A percentile compares a stretch with the other conserved stretches of the same genome.
These are phyloP conservation scores for Talaromyces funiculosus DNA, from an alignment of 2,329 filamentous ascomycete genomes.

Conservation along the genomic window DNA sequence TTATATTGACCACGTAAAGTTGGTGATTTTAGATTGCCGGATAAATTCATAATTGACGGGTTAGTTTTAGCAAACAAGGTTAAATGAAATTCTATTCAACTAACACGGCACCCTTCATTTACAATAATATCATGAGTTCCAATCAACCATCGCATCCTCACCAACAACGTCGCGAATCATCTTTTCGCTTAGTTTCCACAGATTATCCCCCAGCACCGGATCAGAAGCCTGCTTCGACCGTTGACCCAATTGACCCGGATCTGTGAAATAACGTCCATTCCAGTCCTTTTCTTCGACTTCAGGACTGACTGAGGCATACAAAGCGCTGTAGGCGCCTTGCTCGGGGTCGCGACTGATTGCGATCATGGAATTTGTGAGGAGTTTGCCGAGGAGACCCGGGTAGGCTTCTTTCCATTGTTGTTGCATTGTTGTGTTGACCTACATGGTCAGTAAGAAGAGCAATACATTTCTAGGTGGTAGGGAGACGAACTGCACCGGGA, in stretches of 20 bases:
- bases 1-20: neutral
- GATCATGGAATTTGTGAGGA: constrained; percentile 33
- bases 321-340: constrained; percentile 42
- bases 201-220: constrained; percentile 29
- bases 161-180: constrained; percentile 40
- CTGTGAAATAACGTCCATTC: constrained; percentile 42
- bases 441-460: neutral
- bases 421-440: constrained; percentile 44
- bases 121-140: neutral
- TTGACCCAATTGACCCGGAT: constrained; percentile 35
- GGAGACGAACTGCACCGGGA: constrained; percentile 32
- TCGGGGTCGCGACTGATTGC: constrained; percentile 33
- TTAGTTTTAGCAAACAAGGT: no score
- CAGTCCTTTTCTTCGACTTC: constrained; percentile 39
- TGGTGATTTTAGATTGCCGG: neutral
- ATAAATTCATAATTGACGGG: neutral
- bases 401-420: constrained; percentile 46
- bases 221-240: constrained; percentile 38
- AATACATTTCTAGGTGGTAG: no score
- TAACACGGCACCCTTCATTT: no score
- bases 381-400: constrained; percentile 36
- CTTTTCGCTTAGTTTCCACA: constrained; percentile 39
- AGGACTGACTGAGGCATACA: constrained; percentile 39
- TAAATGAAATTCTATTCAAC: no score
- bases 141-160: constrained; percentile 19